Percentiles rank a stretch among this genome's conserved stretches.
These are phyloP conservation scores for Davidsoniella virescens DNA, from an alignment of 2,329 filamentous ascomycete species.

Conservation along the genomic window DNA sequence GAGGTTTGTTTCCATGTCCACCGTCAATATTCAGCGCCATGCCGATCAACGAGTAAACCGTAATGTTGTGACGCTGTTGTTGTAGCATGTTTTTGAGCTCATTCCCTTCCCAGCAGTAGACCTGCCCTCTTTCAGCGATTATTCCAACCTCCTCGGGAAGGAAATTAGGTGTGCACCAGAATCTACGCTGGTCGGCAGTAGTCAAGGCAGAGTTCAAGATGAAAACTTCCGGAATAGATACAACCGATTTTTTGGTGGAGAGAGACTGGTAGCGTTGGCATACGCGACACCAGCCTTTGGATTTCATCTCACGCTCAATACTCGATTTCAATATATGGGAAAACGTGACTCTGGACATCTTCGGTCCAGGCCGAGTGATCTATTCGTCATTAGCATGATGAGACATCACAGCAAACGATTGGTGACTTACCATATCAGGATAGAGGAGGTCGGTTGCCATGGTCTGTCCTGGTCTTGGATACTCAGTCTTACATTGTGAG, in stretches of 20 bases:
- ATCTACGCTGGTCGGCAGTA: slow-evolving; percentile 53
- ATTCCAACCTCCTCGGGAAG: slow-evolving; percentile 88
- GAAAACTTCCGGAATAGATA: slow-evolving; percentile 67
- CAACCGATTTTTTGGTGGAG: slow-evolving; percentile 68
- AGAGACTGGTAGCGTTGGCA: slow-evolving; percentile 86
- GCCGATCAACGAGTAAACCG: slow-evolving; percentile 82
- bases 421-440: slow-evolving; percentile 25
- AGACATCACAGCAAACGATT: neutral
- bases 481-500: slow-evolving; percentile 75
- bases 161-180: slow-evolving; percentile 86
- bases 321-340: slow-evolving; percentile 86
- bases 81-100: slow-evolving; percentile 70
- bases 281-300: slow-evolving; percentile 81
- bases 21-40: slow-evolving; percentile 81
- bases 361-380: slow-evolving; percentile 25
- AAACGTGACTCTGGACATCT: slow-evolving; percentile 48
- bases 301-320: slow-evolving; percentile 75
- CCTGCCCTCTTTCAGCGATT: slow-evolving; percentile 76
- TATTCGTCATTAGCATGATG: neutral
- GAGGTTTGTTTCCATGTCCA: slow-evolving; percentile 60
- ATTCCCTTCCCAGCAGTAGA: slow-evolving; percentile 88
- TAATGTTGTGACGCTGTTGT: slow-evolving; percentile 62
- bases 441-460: slow-evolving; percentile 81
- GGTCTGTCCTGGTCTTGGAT: slow-evolving; percentile 59
- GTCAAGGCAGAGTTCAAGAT: slow-evolving; percentile 72